Percentiles rank a stretch among this genome's conserved stretches.
Conservation (phyloP, 305 asterid genomes). For the Petunia hybrid region DNA sequence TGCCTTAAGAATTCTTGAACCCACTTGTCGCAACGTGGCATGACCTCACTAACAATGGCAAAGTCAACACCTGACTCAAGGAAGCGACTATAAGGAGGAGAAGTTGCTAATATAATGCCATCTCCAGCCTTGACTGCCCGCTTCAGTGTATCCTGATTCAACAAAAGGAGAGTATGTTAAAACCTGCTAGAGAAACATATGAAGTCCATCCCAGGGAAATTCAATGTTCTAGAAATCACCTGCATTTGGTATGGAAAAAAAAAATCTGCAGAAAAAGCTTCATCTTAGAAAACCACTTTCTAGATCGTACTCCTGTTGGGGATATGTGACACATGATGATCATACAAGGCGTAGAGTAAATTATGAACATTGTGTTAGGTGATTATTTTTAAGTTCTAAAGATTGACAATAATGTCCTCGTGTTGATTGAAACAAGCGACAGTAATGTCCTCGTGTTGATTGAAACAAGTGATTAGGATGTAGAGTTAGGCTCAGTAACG, state of each 20-base stretch:
- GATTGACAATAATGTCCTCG: background rate
- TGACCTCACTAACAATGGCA: conserved; percentile 80
- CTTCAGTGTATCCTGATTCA: conserved; percentile 81
- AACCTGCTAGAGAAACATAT: background rate
- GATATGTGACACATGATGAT: background rate
- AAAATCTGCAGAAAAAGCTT: background rate
- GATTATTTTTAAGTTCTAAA: conserved; percentile 2
- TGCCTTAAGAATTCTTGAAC: conserved; percentile 78
- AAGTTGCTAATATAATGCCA: conserved; percentile 85
- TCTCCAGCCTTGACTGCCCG: conserved; percentile 92
- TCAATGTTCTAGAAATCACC: background rate
- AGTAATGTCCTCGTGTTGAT: background rate
- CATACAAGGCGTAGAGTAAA: background rate
- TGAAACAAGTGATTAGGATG: background rate
- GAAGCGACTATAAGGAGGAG: conserved; percentile 87
- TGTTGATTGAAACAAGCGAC: background rate
- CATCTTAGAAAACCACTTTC: background rate
- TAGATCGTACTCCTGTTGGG: background rate
- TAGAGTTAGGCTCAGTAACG: background rate
- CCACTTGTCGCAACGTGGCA: conserved; percentile 85
- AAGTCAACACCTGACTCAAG: conserved; percentile 71
- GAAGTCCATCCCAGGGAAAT: background rate
- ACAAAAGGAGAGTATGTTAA: conserved; percentile 2
- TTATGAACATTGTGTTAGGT: background rate
- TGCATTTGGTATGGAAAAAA: background rate